Evolutionary conservation across 768 basidiomycete genomes (phyloP), one percentile per base, ranked within the genome.

Genomic region (Amanita thiersii): DNA sequence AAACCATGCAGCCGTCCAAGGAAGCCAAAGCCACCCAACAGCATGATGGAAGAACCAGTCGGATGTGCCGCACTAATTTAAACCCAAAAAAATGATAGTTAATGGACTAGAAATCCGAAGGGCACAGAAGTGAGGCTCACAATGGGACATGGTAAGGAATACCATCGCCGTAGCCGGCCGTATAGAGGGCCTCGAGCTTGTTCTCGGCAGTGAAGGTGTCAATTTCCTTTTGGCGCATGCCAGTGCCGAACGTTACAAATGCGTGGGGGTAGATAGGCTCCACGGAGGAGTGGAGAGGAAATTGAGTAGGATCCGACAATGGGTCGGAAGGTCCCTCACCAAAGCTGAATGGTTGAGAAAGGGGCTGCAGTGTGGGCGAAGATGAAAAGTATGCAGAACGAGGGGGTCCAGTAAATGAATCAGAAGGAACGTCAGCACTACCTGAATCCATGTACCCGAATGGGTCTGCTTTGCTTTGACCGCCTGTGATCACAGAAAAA

Each of bases 11-110:
- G 61, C 39, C 92, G 73, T 39, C 86, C 81, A 32, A 92, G 66
- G 63, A 94, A 77, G 1, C 92, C 92, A 53, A 94, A 94, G 1
- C 92, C 92, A 12, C 86, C 90, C 2, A 86, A 70, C 45, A 88
- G 62, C 84, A 88, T 84, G 44, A 84, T 75, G 7, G 81, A 79
- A 40, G 84, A 84, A 11, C 86, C 84, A 2, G 75, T 79, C 2
- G 87, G 86, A 51, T 89, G 84, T 18, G 86, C 85, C 24, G 85
- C 70, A 47, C 85, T 87, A 46, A n/a, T n/a, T n/a, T n/a, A n/a
- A n/a, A n/a, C n/a, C n/a, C n/a, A n/a, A n/a, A 37, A 18, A 34
- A 31, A 48, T 30, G 35, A n/a, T 18, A 44, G 41, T 21, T 14
- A 50, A 9, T 45, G 35, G 30, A 46, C 25, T 19, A 37, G 19